Evolutionary conservation across 202 grass and related monocot genomes (phyloP).

Genomic region (Bolboschoenoplectus hybrid): DNA sequence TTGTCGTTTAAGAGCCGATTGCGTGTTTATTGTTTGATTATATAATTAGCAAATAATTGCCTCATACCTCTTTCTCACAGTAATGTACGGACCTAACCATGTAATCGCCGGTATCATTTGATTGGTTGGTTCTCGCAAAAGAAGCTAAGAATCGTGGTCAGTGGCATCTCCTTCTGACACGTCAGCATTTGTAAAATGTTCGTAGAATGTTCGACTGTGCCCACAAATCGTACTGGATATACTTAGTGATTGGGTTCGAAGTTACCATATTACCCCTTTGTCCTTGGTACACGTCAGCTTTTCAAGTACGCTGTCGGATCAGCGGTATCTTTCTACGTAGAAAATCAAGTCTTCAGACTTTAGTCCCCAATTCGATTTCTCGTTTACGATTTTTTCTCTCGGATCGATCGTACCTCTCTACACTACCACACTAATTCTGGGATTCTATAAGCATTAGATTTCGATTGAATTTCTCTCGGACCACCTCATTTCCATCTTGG

Average conservation of each 20-base stretch:
- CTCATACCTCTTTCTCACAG: neutral
- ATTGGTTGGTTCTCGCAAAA: neutral
- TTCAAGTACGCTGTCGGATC: conserved; percentile 9
- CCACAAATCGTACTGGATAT: neutral
- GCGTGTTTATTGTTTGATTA: conserved; percentile 15
- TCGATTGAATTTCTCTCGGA: neutral
- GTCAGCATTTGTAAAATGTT: conserved; percentile 1
- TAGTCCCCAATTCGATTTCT: conserved; percentile 20
- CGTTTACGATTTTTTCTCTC: neutral
- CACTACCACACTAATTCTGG: neutral
- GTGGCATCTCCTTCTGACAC: neutral
- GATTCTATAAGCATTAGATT: neutral
- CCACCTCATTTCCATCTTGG: neutral
- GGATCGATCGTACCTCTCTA: neutral
- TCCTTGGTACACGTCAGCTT: conserved; percentile 3
- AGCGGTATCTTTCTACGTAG: neutral
- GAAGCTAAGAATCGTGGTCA: neutral
- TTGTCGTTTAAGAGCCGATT: conserved; percentile 13
- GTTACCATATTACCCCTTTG: conserved; percentile 17
- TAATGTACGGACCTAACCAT: neutral
- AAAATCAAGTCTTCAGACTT: neutral
- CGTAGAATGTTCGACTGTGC: neutral
- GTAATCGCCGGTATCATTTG: neutral
- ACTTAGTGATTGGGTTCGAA: neutral
- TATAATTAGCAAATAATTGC: conserved; percentile 17